Evolutionary conservation across 495 filamentous ascomycete species (phyloP), one percentile per base, ranked within the genome.

Genomic region (Astrothelium macrocarpum): DNA sequence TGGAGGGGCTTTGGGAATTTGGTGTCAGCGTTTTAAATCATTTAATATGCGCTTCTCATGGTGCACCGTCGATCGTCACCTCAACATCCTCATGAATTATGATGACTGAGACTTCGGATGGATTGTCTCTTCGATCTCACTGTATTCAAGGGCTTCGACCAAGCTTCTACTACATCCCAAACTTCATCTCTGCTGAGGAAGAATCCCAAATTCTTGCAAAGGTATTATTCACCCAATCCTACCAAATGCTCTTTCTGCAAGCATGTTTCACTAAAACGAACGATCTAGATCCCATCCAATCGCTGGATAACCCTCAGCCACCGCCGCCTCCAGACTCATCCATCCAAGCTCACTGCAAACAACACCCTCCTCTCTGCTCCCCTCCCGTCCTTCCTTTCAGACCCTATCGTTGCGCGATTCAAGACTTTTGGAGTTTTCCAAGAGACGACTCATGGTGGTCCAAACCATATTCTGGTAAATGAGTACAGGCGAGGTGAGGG

Each of bases 391-490:
- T 97, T 91, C 90, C 82, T 98, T 1, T 73, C 75, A 36, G 75
- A 82, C 0, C 92, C 90, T 9, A 78, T 95, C 43, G 76, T 93
- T 59, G 75, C 84, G 1, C 85, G 89, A 36, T 79, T 98, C 69
- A 78, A 79, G 20, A 66, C 62, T 2, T 72, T 85, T 0, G 74
- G 75, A 58, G 79, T 96, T 26, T 97, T 96, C 74, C 71, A 74
- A 2, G 70, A 80, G 23, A 83, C 90, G 28, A 89, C 92, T 29
- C 92, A 97, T 68, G 64, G 75, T 11, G 78, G 74, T 2, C 91
- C 93, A 32, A 98, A 98, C 65, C 94, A 98, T 78, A 88, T 94
- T 56, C 80, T 98, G 20, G 82, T 97, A 45, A 98, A 98, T 70
- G 91, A 97, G 74, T 98, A 98, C 74, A 75, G 74, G 0, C 85